Percentiles rank a stretch among this genome's conserved stretches.
These are phyloP conservation scores for Symbiodinium pilosum DNA, from an alignment of 73 alveolate species.

Conservation along the genomic window DNA sequence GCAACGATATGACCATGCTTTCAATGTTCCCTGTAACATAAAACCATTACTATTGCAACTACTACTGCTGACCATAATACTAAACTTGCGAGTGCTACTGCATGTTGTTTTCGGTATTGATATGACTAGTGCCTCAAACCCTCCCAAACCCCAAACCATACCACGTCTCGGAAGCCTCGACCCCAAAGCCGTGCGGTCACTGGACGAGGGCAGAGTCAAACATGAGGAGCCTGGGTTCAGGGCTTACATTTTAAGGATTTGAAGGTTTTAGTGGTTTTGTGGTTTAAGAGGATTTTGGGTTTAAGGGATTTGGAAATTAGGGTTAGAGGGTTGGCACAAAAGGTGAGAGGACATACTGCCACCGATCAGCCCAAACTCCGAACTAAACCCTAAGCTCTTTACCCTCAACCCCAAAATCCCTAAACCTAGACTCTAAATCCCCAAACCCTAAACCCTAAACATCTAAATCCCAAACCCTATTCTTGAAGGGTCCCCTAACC, in stretches of 20 bases:
- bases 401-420: not conserved
- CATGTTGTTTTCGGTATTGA: too few species aligned
- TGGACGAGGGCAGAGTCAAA: constrained; percentile 8
- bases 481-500: not conserved
- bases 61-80: too few species aligned
- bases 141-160: not conserved
- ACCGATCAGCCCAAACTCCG: too few species aligned
- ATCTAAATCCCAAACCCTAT: not conserved
- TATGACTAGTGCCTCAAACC: not conserved
- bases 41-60: too few species aligned
- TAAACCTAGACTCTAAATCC: not conserved
- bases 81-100: too few species aligned
- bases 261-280: not conserved
- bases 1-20: too few species aligned
- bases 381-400: too few species aligned
- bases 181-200: constrained; percentile 11
- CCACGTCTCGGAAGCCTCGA: not conserved
- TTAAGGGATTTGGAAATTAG: not conserved
- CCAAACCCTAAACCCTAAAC: not conserved
- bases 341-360: not conserved
- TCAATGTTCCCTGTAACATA: too few species aligned
- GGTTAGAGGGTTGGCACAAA: not conserved
- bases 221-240: not conserved
- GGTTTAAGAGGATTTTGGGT: not conserved
- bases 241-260: not conserved